phyloP scores from a whole-genome alignment of 495 filamentous ascomycete species.

The Penicillium goetzii region DNA sequence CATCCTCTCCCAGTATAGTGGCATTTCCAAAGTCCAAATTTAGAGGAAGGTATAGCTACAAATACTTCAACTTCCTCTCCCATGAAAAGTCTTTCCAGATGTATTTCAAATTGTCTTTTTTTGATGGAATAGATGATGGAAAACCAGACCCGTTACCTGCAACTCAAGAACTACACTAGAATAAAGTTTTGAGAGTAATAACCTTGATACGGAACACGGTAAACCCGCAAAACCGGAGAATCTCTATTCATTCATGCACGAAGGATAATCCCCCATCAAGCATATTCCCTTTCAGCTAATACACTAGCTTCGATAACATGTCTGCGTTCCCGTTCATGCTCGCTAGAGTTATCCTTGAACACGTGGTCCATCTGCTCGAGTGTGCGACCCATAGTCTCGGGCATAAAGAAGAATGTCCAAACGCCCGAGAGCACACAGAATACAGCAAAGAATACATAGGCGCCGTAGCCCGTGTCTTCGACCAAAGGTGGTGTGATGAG shows the following conservation, averaged over 20 bases:
- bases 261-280: not conserved
- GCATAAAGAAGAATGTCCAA: conserved; percentile 59
- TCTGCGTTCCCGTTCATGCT: conserved; percentile 42
- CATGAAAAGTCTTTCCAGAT: too few species aligned
- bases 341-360: conserved; percentile 52
- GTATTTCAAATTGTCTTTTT: too few species aligned
- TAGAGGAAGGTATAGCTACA: too few species aligned
- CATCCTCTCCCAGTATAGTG: too few species aligned
- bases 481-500: conserved; percentile 59
- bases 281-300: conserved; percentile 16
- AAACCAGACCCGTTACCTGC: too few species aligned
- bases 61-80: too few species aligned
- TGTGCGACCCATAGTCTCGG: conserved; percentile 61
- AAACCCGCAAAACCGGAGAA: too few species aligned
- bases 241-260: not conserved
- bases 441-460: conserved; percentile 60
- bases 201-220: too few species aligned
- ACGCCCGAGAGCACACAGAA: conserved; percentile 58
- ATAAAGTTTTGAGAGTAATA: too few species aligned
- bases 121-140: too few species aligned
- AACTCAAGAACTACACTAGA: too few species aligned
- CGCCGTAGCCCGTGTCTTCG: conserved; percentile 57
- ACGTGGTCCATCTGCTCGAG: conserved; percentile 62
- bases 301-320: conserved; percentile 45
- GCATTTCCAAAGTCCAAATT: too few species aligned